Base-by-base conservation (phyloP, 2,329 filamentous ascomycete genomes). In the Biscogniauxia marginata region DNA sequence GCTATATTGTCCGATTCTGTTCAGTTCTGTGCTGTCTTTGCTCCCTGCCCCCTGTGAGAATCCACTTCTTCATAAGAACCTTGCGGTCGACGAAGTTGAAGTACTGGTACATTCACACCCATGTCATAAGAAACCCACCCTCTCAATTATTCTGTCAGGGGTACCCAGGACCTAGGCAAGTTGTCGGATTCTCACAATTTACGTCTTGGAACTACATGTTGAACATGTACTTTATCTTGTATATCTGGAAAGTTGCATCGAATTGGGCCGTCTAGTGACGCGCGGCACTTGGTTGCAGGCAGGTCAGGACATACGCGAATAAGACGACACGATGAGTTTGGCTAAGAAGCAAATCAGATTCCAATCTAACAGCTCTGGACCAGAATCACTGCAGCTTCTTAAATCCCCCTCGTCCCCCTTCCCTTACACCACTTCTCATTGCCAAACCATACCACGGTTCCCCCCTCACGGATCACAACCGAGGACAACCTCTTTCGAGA, bases 381-480 rank as follows among this genome's bases (percentile, higher is more conserved):
- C n/a, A 16, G 11, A 39, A 6, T n/a, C 13, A 39, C 55, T 57
- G 52, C 45, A 61, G 47, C 55, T 56, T 50, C 22, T 18, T 46
- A n/a, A n/a, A n/a, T 48, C 18, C 7, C 50, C 19, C 55, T 53
- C 54, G 51, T 52, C 52, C 52, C 50, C 51, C 56, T n/a, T 45
- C 9, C 49, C 30, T 24, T 39, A 39, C 30, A 39, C 30, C 30
- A 39, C 30, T 16, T 39, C 30, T 39, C 11, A n/a, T 39, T n/a
- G 2, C 11, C 9, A 39, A 16, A 39, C 30, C 5, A 39, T 39
- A 39, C 30, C 30, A 39, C 30, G 11, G 30, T 16, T 60, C 60
- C 56, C 59, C 61, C 59, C 61, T 62, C 61, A 63, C 56, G 53
- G 44, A 54, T 21, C 45, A 46, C 45, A 46, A 20, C 45, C 45